A percentile compares a stretch with the other conserved stretches of the same genome.
These are phyloP conservation scores for Trametes cingulata DNA, from an alignment of 768 basidiomycete species.

Conservation along the genomic window DNA sequence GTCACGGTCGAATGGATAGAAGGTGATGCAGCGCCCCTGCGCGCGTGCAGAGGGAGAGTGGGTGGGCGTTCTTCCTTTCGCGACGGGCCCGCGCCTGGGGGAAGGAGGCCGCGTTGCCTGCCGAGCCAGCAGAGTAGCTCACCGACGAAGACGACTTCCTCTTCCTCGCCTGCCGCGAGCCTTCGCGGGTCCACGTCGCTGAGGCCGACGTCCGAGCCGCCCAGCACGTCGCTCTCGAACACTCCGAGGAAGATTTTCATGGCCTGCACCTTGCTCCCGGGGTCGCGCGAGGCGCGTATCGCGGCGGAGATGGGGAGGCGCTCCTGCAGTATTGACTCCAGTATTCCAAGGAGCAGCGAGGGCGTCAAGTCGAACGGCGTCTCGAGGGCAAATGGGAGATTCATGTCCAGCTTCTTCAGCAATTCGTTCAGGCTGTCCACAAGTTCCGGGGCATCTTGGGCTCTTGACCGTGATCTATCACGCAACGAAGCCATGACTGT, in stretches of 20 bases:
- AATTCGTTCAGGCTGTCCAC: conserved; percentile 34
- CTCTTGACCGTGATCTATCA: neutral
- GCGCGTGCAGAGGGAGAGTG: neutral
- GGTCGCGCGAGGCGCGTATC: conserved; percentile 39
- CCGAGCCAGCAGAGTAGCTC: conserved; percentile 74
- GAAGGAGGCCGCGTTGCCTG: conserved; percentile 40
- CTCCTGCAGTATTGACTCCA: conserved; percentile 58
- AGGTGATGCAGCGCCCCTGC: conserved; percentile 22
- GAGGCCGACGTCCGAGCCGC: conserved; percentile 58
- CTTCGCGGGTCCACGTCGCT: conserved; percentile 63
- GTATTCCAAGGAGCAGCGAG: conserved; percentile 65
- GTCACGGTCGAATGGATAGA: conserved; percentile 39
- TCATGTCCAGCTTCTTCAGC: conserved; percentile 27
- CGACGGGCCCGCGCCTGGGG: conserved; percentile 13
- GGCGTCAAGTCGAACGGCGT: conserved; percentile 62
- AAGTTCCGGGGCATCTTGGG: conserved; percentile 1
- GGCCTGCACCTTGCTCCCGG: conserved; percentile 51
- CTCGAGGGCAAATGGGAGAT: conserved; percentile 36
- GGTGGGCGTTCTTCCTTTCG: conserved; percentile 11
- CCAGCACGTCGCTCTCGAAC: conserved; percentile 63
- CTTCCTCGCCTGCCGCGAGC: conserved; percentile 64
- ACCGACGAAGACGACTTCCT: conserved; percentile 66
- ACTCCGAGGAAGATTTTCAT: conserved; percentile 79
- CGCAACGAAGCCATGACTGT: neutral
- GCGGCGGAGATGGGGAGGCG: conserved; percentile 50